Percentiles rank a stretch among this genome's conserved stretches.
Conservation (phyloP, 768 basidiomycete genomes). For the Termitomyces titanicus region DNA sequence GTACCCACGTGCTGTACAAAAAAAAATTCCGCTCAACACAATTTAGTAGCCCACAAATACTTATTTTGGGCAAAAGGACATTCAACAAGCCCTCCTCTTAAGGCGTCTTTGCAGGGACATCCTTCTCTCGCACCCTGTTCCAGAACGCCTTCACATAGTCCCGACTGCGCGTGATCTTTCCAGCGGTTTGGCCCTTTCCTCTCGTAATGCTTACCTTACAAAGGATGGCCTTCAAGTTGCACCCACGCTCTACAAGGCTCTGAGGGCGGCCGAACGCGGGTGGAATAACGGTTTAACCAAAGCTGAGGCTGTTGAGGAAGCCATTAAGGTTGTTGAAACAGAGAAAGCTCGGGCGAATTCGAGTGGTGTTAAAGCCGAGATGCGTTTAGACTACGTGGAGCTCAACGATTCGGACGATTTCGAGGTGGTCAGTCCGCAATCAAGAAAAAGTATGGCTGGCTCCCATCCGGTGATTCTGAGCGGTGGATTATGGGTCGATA, state of each 20-base stretch:
- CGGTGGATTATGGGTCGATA: constrained; percentile 83
- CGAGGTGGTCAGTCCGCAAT: constrained; percentile 44
- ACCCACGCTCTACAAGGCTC: constrained; percentile 65
- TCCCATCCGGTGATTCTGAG: constrained; percentile 62
- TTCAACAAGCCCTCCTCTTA: constrained; percentile 90
- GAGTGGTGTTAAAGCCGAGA: constrained; percentile 38
- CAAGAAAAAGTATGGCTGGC: constrained; percentile 23
- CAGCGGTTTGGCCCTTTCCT: constrained; percentile 81
- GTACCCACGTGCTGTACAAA: neutral
- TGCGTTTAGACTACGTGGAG: constrained; percentile 82
- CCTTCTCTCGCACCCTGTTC: constrained; percentile 71
- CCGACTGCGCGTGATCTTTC: constrained; percentile 72
- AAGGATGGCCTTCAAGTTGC: constrained; percentile 60
- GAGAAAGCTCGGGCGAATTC: constrained; percentile 25
- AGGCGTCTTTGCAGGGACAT: constrained; percentile 77
- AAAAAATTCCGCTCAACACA: neutral
- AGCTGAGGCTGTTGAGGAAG: constrained; percentile 42
- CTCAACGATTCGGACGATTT: constrained; percentile 83
- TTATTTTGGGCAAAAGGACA: constrained; percentile 98
- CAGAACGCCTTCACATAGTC: constrained; percentile 77
- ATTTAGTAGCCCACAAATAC: constrained; percentile 75
- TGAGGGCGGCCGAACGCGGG: constrained; percentile 49
- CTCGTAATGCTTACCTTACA: constrained; percentile 83
- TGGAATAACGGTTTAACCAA: constrained; percentile 57
- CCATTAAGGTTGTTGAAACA: constrained; percentile 36